Base-by-base conservation (phyloP, 1,284 basidiomycete genomes). In the Irpex rosettiformis region DNA sequence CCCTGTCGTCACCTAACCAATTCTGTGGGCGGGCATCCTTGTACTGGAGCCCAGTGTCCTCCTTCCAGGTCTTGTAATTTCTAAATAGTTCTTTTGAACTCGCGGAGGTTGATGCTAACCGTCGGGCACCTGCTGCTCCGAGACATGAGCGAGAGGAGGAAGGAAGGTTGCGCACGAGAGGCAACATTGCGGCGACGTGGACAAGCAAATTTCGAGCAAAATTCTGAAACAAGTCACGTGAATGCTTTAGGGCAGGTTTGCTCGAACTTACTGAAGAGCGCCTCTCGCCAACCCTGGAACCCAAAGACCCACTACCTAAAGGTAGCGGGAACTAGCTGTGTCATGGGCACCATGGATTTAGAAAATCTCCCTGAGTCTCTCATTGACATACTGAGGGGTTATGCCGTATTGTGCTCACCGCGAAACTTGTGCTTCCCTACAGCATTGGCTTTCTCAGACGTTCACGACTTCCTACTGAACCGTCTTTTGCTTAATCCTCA, bases 381-480 rank as follows among this genome's bases (percentile, higher is more conserved):
- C n/a, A 79, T 82, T 60, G 60, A 72, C 22, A 61, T 89, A 33
- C 66, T 87, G 52, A 75, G 75, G 30, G 74, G 70, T 51, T 90
- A 84, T 67, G 80, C 80, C n/a, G 73, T 80, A n/a, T 74, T 89
- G 25, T 67, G 70, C 37, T 75, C 82, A 4, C 71, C 79, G 2
- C 77, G 72, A 30, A 61, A 62, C 3, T 62, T 87, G 1, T 28
- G 55, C 18, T 75, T 81, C 61, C 81, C 80, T 1, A 57, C 57
- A 0, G 53, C 71, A 54, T 58, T 76, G 1, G 56, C 73, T 0
- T 73, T 76, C 47, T 43, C 63, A 25, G 63, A 68, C 13, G 68
- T 81, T 40, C 85, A 89, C 61, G 65, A 73, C 7, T 86, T 86
- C 64, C 66, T 91, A 11, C 67, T 89, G 54, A 65, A 77, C 16